A percentile compares a stretch with the other conserved stretches of the same genome.
phyloP scores from a whole-genome alignment of 2,329 filamentous ascomycete genomes.

The Pseudocercospora vitis region DNA sequence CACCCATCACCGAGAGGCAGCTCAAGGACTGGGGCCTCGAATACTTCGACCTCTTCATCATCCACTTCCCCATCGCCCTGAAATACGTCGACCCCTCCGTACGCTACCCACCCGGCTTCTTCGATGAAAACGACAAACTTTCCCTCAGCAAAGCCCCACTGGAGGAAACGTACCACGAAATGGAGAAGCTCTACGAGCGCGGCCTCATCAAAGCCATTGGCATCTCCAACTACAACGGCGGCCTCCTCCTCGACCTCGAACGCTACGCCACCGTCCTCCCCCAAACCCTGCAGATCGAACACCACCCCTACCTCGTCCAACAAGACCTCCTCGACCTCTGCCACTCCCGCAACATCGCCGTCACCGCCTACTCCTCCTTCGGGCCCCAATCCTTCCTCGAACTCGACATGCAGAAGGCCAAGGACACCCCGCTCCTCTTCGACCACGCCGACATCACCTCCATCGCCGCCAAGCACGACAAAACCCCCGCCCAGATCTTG shows the following conservation, averaged over 20 bases:
- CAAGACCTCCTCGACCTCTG: constrained; percentile 67
- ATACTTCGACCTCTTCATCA: constrained; percentile 83
- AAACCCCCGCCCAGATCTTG: constrained; percentile 76
- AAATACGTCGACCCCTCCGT: constrained; percentile 79
- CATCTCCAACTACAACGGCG: constrained; percentile 78
- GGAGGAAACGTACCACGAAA: constrained; percentile 78
- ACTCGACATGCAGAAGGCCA: constrained; percentile 69
- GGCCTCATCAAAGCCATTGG: constrained; percentile 73
- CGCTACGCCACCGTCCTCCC: constrained; percentile 73
- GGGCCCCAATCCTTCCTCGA: constrained; percentile 77
- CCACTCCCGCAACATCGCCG: constrained; percentile 66
- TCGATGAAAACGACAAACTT: constrained; percentile 62
- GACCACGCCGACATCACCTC: constrained; percentile 64
- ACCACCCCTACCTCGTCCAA: constrained; percentile 86
- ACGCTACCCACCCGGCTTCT: constrained; percentile 79
- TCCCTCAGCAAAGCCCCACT: constrained; percentile 69
- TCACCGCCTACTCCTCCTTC: constrained; percentile 84
- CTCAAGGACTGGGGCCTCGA: constrained; percentile 80
- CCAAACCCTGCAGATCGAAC: constrained; percentile 81
- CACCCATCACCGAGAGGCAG: constrained; percentile 73
- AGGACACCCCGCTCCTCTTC: constrained; percentile 67
- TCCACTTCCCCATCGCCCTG: constrained; percentile 81
- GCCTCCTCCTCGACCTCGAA: constrained; percentile 75
- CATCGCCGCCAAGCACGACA: constrained; percentile 68
- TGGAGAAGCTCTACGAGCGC: constrained; percentile 71